These are phyloP conservation scores for Botrytis cinerea DNA, from an alignment of 2,329 filamentous ascomycete species.

Conservation along the genomic window DNA sequence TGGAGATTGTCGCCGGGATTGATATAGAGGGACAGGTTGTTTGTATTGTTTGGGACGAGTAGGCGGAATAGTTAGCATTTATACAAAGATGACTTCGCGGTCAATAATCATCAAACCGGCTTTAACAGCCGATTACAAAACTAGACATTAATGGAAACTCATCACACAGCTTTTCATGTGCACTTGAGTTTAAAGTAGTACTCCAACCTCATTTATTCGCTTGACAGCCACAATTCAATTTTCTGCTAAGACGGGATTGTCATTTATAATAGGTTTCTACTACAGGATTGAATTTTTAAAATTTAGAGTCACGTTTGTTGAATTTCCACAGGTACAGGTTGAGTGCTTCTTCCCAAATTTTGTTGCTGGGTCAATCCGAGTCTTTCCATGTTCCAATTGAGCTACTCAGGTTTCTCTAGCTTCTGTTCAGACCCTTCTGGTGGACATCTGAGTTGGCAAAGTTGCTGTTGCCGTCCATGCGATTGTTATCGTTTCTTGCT, in stretches of 20 bases:
- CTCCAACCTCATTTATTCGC: neutral
- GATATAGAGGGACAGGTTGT: constrained; percentile 35
- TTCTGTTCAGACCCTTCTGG: neutral
- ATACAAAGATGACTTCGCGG: neutral
- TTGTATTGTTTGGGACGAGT: constrained; percentile 40
- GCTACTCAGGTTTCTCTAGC: neutral
- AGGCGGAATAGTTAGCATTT: rapidly evolving
- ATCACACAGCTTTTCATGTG: neutral
- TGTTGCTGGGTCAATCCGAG: neutral
- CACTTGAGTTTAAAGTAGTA: neutral
- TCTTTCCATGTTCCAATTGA: neutral
- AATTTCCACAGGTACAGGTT: neutral
- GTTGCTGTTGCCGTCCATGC: neutral
- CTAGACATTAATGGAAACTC: neutral
- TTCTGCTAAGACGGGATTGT: neutral
- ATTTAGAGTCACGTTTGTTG: neutral
- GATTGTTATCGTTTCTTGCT: neutral
- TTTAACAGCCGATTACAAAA: neutral
- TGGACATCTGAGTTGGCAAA: too few relatives aligned
- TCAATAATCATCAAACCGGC: neutral
- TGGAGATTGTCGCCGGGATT: constrained; percentile 33
- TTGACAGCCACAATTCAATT: neutral
- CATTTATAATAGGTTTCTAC: neutral
- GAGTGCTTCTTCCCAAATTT: neutral
- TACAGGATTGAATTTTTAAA: neutral